Evolutionary conservation across 2,329 filamentous ascomycete genomes (phyloP).

Genomic region (Mycocentrospora acerina): DNA sequence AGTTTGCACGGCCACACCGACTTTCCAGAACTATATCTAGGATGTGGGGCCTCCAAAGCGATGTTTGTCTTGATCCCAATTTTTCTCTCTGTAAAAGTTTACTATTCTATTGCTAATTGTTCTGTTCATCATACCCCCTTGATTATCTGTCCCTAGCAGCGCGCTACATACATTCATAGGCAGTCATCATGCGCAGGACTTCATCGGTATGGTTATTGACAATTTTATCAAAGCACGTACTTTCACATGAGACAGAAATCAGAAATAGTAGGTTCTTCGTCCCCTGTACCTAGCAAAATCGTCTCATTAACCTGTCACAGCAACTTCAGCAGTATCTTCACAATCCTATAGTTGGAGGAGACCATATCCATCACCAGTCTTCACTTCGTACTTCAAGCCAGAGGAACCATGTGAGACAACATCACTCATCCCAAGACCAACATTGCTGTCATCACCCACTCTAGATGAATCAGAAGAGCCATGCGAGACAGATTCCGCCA

Average conservation of each 20-base stretch:
- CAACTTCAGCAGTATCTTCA: conserved; percentile 9
- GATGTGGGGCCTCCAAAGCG: neutral
- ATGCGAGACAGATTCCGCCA: conserved; percentile 7
- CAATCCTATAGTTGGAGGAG: conserved; percentile 4
- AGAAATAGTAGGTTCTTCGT: conserved; percentile 11
- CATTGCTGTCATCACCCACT: neutral
- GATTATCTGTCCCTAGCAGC: conserved; percentile 13
- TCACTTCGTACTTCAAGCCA: neutral
- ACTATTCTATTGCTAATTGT: neutral
- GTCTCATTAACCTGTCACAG: conserved; percentile 8
- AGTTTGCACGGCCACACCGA: conserved; percentile 7
- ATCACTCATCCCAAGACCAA: conserved; percentile 1
- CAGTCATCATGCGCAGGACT: conserved; percentile 19
- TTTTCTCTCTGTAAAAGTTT: neutral
- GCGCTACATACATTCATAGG: conserved; percentile 2
- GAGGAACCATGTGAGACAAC: conserved; percentile 10
- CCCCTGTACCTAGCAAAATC: neutral
- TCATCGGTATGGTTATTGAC: conserved; percentile 17
- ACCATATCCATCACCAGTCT: conserved; percentile 2
- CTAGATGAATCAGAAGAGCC: conserved; percentile 5
- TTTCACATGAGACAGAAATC: conserved; percentile 15
- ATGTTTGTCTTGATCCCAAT: neutral
- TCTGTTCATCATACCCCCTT: neutral
- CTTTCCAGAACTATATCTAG: conserved; percentile 2
- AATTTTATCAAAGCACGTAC: conserved; percentile 15